phyloP scores from a whole-genome alignment of 2,329 filamentous ascomycete species.

The Pseudopithomyces chartarum region DNA sequence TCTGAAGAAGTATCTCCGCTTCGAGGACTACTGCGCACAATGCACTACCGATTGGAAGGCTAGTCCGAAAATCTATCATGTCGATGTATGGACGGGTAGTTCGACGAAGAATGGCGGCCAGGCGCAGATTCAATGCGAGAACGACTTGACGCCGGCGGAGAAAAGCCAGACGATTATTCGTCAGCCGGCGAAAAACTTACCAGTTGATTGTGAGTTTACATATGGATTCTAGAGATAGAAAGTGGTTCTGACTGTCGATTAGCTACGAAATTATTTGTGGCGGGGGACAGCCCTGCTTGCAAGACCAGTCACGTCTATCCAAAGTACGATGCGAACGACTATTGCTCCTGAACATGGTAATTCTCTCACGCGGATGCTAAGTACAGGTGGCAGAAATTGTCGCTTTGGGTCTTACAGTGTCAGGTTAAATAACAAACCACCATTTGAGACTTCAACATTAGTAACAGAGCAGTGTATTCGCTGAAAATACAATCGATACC shows the following conservation, averaged over 20 bases:
- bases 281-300: conserved; percentile 14
- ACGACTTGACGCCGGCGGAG: conserved; percentile 22
- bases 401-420: no score
- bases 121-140: conserved; percentile 28
- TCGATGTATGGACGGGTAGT: conserved; percentile 27
- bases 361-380: no score
- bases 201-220: conserved; percentile 15
- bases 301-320: conserved; percentile 8
- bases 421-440: no score
- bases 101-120: conserved; percentile 20
- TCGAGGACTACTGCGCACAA: conserved; percentile 43
- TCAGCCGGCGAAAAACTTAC: conserved; percentile 9
- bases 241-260: background rate
- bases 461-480: no score
- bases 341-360: no score
- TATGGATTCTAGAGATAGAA: no score
- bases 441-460: no score
- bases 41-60: conserved; percentile 32
- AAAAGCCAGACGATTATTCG: conserved; percentile 18
- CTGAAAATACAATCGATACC: no score
- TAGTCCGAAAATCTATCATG: conserved; percentile 18
- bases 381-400: no score
- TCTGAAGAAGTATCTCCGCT: conserved; percentile 50
- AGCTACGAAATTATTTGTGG: conserved; percentile 13
- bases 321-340: conserved; percentile 7